A percentile compares a stretch with the other conserved stretches of the same genome.
Evolutionary conservation across 495 filamentous ascomycete genomes (phyloP).

Genomic region (Xanthoparmelia taractica): DNA sequence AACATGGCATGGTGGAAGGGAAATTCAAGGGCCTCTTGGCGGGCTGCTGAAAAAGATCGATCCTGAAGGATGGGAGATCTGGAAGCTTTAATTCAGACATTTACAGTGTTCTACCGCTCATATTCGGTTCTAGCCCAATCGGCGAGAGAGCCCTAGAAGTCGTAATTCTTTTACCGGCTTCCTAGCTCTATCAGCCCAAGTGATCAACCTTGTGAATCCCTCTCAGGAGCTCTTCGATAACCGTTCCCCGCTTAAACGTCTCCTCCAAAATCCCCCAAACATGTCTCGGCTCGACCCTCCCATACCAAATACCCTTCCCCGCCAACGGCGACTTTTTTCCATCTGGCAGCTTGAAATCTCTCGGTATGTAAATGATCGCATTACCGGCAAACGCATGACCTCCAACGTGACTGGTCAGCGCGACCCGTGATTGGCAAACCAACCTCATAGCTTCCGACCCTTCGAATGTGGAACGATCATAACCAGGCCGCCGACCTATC

Average conservation of each 20-base stretch:
- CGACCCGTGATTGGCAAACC: conserved; percentile 41
- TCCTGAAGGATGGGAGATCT: conserved; percentile 49
- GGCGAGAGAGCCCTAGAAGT: neutral
- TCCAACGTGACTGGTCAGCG: conserved; percentile 77
- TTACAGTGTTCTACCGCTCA: neutral
- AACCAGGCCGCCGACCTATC: conserved; percentile 16
- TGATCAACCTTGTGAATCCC: neutral
- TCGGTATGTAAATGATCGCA: conserved; percentile 82
- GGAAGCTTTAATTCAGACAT: conserved; percentile 46
- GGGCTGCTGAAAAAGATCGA: conserved; percentile 49
- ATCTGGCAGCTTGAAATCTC: conserved; percentile 35
- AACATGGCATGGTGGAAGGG: conserved; percentile 58
- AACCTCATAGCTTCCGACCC: no score
- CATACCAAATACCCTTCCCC: conserved; percentile 90
- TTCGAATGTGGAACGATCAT: conserved; percentile 23
- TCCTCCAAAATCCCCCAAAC: conserved; percentile 79
- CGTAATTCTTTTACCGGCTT: neutral
- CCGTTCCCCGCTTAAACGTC: conserved; percentile 63
- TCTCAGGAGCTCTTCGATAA: conserved; percentile 66
- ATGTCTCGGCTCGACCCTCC: conserved; percentile 74
- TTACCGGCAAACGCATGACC: conserved; percentile 94
- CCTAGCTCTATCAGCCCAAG: neutral
- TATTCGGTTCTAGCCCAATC: neutral
- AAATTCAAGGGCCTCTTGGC: conserved; percentile 59
- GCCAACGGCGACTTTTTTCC: conserved; percentile 51